Evolutionary conservation across 495 filamentous ascomycete genomes (phyloP).

Genomic region (Aspergillus sclerotiicarbonarius): DNA sequence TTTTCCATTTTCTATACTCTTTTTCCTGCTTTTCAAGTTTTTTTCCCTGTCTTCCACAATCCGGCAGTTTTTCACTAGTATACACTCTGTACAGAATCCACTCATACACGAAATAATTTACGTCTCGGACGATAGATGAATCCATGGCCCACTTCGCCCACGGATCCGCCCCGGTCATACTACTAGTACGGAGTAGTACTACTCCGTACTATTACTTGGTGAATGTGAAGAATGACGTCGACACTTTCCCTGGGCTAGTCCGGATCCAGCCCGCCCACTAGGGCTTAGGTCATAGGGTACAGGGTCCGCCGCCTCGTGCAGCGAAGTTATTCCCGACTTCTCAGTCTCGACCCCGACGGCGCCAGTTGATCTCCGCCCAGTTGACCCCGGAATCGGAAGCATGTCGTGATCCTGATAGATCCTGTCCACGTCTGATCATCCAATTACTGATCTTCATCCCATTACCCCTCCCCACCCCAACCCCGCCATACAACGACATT

Average conservation of each 20-base stretch:
- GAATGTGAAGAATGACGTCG: conserved; percentile 7
- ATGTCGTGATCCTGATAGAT: not conserved
- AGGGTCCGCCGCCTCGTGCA: conserved; percentile 18
- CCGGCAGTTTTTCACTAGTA: not conserved
- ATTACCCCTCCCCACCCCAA: not conserved
- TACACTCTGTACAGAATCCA: not conserved
- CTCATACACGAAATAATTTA: not conserved
- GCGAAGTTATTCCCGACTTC: not conserved
- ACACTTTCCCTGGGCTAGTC: not conserved
- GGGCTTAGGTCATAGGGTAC: conserved; percentile 40
- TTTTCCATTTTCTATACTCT: conserved; percentile 6
- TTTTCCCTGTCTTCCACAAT: not conserved
- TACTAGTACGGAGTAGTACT: not conserved
- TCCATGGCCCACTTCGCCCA: too few relatives aligned
- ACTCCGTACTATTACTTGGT: not conserved
- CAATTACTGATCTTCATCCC: not conserved
- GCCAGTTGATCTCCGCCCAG: not conserved
- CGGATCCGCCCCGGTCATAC: not conserved
- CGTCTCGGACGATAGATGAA: not conserved
- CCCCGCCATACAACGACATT: not conserved
- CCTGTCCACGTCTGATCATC: not conserved
- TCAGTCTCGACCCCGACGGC: not conserved
- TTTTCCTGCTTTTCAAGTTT: conserved; percentile 4
- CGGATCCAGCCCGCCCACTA: conserved; percentile 1
- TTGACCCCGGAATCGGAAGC: not conserved